phyloP scores from a whole-genome alignment of 352 stramenopile genomes.

The Peronospora farinosa region DNA sequence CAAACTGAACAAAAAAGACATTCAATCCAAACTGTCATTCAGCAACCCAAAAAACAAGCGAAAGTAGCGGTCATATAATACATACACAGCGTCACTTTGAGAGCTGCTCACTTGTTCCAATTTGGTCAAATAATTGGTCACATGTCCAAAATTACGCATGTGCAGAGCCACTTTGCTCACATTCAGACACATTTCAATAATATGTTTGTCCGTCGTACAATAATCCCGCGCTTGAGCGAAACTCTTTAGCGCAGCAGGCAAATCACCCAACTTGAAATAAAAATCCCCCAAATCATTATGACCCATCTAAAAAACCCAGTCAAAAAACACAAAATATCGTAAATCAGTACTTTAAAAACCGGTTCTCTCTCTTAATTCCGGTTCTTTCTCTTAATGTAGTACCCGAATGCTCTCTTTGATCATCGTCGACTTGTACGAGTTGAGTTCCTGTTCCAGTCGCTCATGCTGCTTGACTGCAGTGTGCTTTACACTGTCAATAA shows the following conservation, averaged over 20 bases:
- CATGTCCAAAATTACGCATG: slow-evolving; percentile 81
- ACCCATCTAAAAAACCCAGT: slow-evolving; percentile 54
- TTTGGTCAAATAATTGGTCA: slow-evolving; percentile 85
- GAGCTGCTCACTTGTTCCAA: slow-evolving; percentile 68
- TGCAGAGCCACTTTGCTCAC: slow-evolving; percentile 85
- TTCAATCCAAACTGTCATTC: not conserved
- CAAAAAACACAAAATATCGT: not conserved
- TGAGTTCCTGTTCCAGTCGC: slow-evolving; percentile 81
- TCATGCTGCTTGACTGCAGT: slow-evolving; percentile 67
- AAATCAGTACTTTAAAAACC: slow-evolving; percentile 1
- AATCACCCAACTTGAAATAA: slow-evolving; percentile 79
- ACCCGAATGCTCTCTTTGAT: slow-evolving; percentile 90
- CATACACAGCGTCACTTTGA: slow-evolving; percentile 67
- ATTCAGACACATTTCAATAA: slow-evolving; percentile 87
- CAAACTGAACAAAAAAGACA: slow-evolving; percentile 34
- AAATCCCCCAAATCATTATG: slow-evolving; percentile 85
- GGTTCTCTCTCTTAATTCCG: not conserved
- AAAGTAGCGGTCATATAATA: not conserved
- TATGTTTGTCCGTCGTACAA: slow-evolving; percentile 87
- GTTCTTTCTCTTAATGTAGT: not conserved
- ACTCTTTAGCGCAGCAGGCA: slow-evolving; percentile 73
- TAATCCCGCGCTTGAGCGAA: slow-evolving; percentile 86
- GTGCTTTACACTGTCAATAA: slow-evolving; percentile 62
- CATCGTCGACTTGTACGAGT: slow-evolving; percentile 89
- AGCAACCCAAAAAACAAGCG: slow-evolving; percentile 1